Evolutionary conservation across 495 filamentous ascomycete species (phyloP).

Genomic region (Lepidopterella palustris): DNA sequence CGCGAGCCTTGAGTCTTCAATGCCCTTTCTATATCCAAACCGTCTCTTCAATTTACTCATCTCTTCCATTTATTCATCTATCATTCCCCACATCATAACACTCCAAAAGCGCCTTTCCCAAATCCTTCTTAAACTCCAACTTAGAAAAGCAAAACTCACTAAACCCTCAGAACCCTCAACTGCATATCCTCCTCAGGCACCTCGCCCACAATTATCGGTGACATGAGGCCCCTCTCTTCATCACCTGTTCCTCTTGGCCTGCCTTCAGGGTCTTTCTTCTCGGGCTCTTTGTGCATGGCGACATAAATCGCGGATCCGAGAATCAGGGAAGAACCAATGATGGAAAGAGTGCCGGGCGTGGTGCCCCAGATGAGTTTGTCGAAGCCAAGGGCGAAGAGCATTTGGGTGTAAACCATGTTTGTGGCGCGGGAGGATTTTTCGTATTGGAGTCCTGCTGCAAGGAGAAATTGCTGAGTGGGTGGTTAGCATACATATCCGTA

Average conservation of each 20-base stretch:
- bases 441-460: slow-evolving; percentile 73
- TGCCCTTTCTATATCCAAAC: no score
- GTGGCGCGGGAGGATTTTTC: slow-evolving; percentile 60
- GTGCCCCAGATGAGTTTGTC: slow-evolving; percentile 74
- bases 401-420: slow-evolving; percentile 86
- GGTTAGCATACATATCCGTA: not conserved
- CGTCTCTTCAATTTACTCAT: no score
- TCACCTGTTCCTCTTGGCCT: slow-evolving; percentile 14
- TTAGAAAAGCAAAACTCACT: not conserved
- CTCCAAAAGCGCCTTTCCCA: no score
- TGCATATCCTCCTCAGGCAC: slow-evolving; percentile 11
- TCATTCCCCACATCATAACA: no score
- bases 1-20: no score
- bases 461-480: slow-evolving; percentile 57
- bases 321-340: slow-evolving; percentile 71
- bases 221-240: slow-evolving; percentile 24
- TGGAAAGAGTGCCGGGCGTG: slow-evolving; percentile 57
- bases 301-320: slow-evolving; percentile 76
- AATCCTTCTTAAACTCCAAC: not conserved
- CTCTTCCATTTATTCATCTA: no score
- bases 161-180: slow-evolving; percentile 6
- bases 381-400: slow-evolving; percentile 82
- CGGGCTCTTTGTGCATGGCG: slow-evolving; percentile 46
- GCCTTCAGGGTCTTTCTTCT: slow-evolving; percentile 10
- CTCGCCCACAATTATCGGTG: slow-evolving; percentile 10